These are phyloP conservation scores for Batkoa obscura DNA, from an alignment of 371 early-diverging fungal genomes.

Conservation along the genomic window DNA sequence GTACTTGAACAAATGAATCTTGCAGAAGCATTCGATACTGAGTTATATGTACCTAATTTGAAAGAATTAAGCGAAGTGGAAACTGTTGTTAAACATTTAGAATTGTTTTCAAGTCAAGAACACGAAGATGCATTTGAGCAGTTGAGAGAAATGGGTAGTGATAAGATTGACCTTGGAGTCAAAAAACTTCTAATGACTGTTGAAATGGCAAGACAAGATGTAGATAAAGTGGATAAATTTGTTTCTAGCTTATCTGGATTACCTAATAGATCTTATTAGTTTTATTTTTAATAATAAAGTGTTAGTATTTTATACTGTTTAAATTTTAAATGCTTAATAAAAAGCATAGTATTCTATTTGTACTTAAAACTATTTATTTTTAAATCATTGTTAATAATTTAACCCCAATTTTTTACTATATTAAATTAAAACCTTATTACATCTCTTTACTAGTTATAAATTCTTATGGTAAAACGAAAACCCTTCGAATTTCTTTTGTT, in stretches of 20 bases:
- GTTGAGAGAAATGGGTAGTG: constrained; percentile 11
- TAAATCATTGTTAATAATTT: too few species aligned
- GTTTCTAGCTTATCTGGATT: constrained; percentile 10
- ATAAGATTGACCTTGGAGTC: constrained; percentile 57
- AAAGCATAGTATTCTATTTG: too few species aligned
- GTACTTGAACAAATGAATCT: constrained; percentile 80
- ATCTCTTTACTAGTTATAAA: too few species aligned
- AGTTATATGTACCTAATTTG: constrained; percentile 65
- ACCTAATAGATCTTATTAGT: not conserved
- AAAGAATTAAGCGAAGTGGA: constrained; percentile 41
- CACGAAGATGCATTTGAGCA: constrained; percentile 12
- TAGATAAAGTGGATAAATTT: constrained; percentile 36
- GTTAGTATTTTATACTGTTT: too few species aligned
- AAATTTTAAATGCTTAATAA: too few species aligned
- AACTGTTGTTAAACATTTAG: constrained; percentile 33
- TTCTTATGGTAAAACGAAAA: too few species aligned
- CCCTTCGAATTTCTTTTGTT: too few species aligned
- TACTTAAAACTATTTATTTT: too few species aligned
- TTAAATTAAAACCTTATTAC: too few species aligned
- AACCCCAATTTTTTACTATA: too few species aligned
- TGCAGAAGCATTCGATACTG: constrained; percentile 62
- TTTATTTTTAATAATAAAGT: not conserved
- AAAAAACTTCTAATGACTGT: constrained; percentile 77
- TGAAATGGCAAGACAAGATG: constrained; percentile 76
- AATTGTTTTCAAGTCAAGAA: constrained; percentile 8